These are phyloP conservation scores for Debaryomycetaceae sp. DNA, from an alignment of 1,139 yeast species.

Conservation along the genomic window DNA sequence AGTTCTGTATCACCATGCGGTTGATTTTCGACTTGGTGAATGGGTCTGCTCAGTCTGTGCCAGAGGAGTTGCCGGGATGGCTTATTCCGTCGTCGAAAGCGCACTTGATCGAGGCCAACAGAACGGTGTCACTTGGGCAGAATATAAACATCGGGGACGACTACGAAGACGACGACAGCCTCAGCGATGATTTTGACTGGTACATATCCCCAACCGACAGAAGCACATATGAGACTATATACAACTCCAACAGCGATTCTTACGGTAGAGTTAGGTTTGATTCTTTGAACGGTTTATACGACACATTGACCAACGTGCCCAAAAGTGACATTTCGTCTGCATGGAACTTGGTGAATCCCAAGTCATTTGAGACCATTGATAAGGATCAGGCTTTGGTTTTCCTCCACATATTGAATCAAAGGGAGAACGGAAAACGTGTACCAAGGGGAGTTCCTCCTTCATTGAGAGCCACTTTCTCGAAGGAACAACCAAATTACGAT, in stretches of 20 bases:
- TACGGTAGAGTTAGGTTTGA: slow-evolving; percentile 83
- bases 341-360: slow-evolving; percentile 94
- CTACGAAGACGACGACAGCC: slow-evolving; percentile 52
- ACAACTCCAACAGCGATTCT: slow-evolving; percentile 69
- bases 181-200: slow-evolving; percentile 85
- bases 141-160: slow-evolving; percentile 39
- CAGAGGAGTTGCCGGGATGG: slow-evolving; percentile 81
- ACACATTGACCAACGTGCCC: slow-evolving; percentile 69
- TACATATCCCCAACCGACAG: slow-evolving; percentile 89
- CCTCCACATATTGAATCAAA: slow-evolving; percentile 84
- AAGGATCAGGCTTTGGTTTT: slow-evolving; percentile 90
- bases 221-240: slow-evolving; percentile 72
- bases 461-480: slow-evolving; percentile 85
- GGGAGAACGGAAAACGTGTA: slow-evolving; percentile 81
- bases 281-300: slow-evolving; percentile 65
- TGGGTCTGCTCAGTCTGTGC: slow-evolving; percentile 62
- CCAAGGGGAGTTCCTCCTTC: slow-evolving; percentile 96
- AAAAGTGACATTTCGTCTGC: slow-evolving; percentile 85
- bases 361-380: slow-evolving; percentile 80
- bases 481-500: slow-evolving; percentile 78
- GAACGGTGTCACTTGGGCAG: slow-evolving; percentile 48
- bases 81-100: slow-evolving; percentile 85
- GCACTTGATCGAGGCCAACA: slow-evolving; percentile 77
- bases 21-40: slow-evolving; percentile 87
- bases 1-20: slow-evolving; percentile 96